Evolutionary conservation across 805 yeast genomes (phyloP), one percentile per base, ranked within the genome.

Genomic region (Ogataea polymorpha): DNA sequence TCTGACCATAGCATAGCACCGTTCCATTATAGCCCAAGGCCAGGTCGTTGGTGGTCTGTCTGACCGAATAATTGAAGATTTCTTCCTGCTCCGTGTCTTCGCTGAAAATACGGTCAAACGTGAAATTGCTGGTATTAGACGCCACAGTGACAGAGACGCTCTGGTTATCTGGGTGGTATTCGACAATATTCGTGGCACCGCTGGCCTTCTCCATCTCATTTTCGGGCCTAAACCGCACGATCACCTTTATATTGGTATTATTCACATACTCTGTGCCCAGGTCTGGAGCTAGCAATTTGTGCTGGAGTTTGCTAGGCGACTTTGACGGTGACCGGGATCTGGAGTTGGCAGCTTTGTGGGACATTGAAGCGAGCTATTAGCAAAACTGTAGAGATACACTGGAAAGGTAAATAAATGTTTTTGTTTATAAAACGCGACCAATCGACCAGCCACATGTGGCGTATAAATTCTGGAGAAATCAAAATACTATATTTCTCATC

Each of bases 181-280:
- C 35, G 10, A 49, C 49, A 17, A 51, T 41, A 14, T 42, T 39
- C 2, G 34, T 18, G 3, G 51, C 48, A 1, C 35, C 33, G 29
- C 37, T 41, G 3, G 29, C 24, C 23, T 16, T 37, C 23, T 55
- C 56, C 42, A 48, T 30, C 17, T 42, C 47, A 37, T 63, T 70
- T 32, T 67, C 67, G 1, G 93, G 93, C 32, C 93, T 66, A 51
- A 86, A 79, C 38, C 95, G 67, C 18, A 86, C 87, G 14, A 86
- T 70, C 20, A 86, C 95, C 51, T 77, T 77, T 55, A 83, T 76
- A 48, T 73, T 70, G 38, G 63, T 47, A 37, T 55, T 55, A 18
- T 48, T 50, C 10, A 50, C 46, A 16, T 34, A 37, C 29, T 48
- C 51, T 11, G 39, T 28, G 12, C 21, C 11, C 13, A 27, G 6